Evolutionary conservation across 2,329 filamentous ascomycete genomes (phyloP), one percentile per base, ranked within the genome.

Genomic region (Emergomyces pasteurianus): DNA sequence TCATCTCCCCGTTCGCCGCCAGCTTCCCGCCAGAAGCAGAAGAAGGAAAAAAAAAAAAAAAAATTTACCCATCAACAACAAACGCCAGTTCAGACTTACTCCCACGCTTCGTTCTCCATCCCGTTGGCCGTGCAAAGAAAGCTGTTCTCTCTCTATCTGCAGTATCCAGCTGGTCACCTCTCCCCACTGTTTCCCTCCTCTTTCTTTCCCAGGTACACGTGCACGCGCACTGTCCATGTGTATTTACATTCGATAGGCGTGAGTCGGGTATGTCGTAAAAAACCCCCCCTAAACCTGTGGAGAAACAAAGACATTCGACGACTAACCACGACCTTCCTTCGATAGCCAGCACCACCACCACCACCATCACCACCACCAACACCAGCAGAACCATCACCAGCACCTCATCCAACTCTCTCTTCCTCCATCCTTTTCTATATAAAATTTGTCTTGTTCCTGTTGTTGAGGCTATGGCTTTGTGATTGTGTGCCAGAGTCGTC

Each of bases 401-500:
- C 43, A 26, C 10, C 23, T 7, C 23, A 49, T 28, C 23, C 12
- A 28, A 5, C 23, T 49, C 46, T 49, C 21, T 46, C 43, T 23
- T 7, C 46, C 46, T 8, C 3, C 23, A 8, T 49, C 23, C 23
- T 28, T 23, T 28, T 49, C 23, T 49, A 26, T 49, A 49, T 46
- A 34, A 18, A 12, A n/a, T n/a, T 23, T 43, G 3, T 50, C 46
- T 36, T 38, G 31, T n/a, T n/a, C 16, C n/a, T 59, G 34, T 31
- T 42, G 23, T 34, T 12, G 21, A 47, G 40, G 71, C 64, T 63
- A 75, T 76, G 73, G 71, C 71, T 67, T 69, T 68, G 60, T 75
- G 72, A 67, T 63, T 28, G 5, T 21, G 26, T 53, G 16, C 16
- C 49, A 31, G 28, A 31, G 49, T 34, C 28, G 31, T 53, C 28